Evolutionary conservation across 257 asterid genomes (phyloP), one percentile per base, ranked within the genome.

Genomic region (Nicotiana benthamiana): DNA sequence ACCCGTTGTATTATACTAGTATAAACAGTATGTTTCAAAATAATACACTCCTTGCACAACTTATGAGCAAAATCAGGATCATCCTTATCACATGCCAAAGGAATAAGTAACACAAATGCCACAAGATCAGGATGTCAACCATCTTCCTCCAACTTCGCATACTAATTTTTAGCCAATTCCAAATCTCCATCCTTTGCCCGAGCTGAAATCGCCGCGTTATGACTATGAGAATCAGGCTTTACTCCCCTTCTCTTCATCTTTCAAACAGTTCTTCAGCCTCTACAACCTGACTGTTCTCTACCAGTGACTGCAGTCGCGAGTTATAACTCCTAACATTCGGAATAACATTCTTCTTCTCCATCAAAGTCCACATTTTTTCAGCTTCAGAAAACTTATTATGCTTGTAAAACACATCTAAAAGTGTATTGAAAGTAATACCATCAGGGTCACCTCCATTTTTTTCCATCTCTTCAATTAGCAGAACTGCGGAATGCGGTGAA

Each of bases 271-370:
- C 22, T 4, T 30, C 24, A 17, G 27, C 76, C 52, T 68, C 53
- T 68, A 43, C 48, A 16, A 68, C 76, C 52, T 68, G 48, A 28
- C 18, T 68, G 8, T 32, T 68, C 24, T 68, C 28, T 17, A 16
- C 26, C 53, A 68, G 32, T 1, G 15, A n/a, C 6, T 53, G 76
- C 3, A 68, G 6, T 32, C 53, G 48, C 16, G 76, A 7, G 34
- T 68, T 68, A 68, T 68, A 68, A 75, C 59, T 68, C 76, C 76
- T 43, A 30, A 43, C 51, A 68, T 68, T 68, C 13, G 76, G 76
- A 43, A 68, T 4, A 24, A 68, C 76, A 17, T 68, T 32, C 76
- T 30, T 32, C 6, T 68, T 20, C 16, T 32, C 53, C 76, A 68
- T 68, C 53, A 32, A 30, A 32, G 2, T 20, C 76, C 76, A 68